A percentile compares a stretch with the other conserved stretches of the same genome.
These are phyloP conservation scores for Ustilaginoidea virens DNA, from an alignment of 2,329 filamentous ascomycete genomes.

Conservation along the genomic window DNA sequence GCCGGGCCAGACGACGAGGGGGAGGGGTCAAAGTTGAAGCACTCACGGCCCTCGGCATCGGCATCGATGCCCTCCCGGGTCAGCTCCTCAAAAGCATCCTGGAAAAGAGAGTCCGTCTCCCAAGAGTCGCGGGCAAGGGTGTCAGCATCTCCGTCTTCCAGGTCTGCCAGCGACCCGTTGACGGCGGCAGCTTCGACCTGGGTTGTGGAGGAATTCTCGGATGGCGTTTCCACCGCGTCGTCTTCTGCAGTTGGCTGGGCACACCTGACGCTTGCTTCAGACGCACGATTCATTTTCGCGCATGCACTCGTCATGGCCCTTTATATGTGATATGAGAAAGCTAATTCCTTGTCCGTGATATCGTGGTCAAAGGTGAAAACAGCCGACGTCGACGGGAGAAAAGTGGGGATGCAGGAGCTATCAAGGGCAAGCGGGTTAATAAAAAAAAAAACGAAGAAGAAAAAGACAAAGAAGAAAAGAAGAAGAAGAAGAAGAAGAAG, in stretches of 20 bases:
- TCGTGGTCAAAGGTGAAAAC: not conserved
- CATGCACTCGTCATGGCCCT: not conserved
- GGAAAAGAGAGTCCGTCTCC: slow-evolving; percentile 50
- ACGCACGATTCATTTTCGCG: slow-evolving; percentile 9
- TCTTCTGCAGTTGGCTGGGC: slow-evolving; percentile 18
- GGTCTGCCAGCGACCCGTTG: slow-evolving; percentile 24
- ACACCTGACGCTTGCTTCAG: slow-evolving; percentile 15
- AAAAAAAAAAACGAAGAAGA: slow-evolving; percentile 5
- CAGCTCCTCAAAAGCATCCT: slow-evolving; percentile 44
- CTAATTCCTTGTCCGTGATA: too few species aligned
- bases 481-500: slow-evolving; percentile 9
- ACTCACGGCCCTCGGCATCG: too few species aligned
- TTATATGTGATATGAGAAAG: not conserved
- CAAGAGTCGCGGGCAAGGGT: slow-evolving; percentile 36
- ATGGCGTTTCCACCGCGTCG: slow-evolving; percentile 19
- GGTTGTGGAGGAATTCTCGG: slow-evolving; percentile 18
- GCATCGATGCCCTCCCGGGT: slow-evolving; percentile 35
- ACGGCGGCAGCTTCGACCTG: slow-evolving; percentile 21
- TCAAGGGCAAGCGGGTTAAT: slow-evolving; percentile 4
- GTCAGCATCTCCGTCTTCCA: slow-evolving; percentile 36
- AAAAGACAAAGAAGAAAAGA: slow-evolving; percentile 8
- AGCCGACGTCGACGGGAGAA: too few species aligned
- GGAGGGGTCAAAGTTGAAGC: slow-evolving; percentile 4
- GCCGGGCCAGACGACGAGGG: not conserved
- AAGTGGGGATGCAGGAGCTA: not conserved